Conservation (phyloP, 2,329 filamentous ascomycete genomes). For the Cordyceps cateniannulata region DNA sequence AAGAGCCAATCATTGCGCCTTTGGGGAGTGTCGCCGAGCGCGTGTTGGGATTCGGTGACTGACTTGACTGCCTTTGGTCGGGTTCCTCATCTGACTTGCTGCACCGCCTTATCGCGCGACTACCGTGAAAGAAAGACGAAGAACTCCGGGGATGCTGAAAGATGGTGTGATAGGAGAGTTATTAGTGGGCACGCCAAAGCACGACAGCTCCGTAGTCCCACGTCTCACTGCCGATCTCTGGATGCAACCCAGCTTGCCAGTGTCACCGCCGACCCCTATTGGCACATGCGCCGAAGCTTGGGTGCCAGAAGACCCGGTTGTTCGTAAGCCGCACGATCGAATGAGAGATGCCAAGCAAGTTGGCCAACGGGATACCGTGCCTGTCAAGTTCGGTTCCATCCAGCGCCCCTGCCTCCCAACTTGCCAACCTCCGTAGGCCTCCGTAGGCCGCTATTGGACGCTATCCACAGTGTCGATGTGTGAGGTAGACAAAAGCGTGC, state of each 20-base stretch:
- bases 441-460: neutral
- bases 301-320: neutral
- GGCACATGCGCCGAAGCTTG: neutral
- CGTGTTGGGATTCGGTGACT: neutral
- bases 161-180: neutral
- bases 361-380: neutral
- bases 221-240: constrained; percentile 4
- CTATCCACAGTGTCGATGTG: neutral
- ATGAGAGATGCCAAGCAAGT: constrained; percentile 8
- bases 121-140: neutral
- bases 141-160: neutral
- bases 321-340: constrained; percentile 4
- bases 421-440: neutral
- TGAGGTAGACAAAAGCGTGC: neutral
- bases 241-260: neutral
- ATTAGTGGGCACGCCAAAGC: neutral
- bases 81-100: neutral
- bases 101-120: neutral
- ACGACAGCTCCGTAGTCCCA: neutral
- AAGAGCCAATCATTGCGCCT: constrained; percentile 3
- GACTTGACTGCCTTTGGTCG: too few relatives aligned
- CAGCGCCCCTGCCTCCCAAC: neutral
- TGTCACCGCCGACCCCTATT: neutral
- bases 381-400: neutral
- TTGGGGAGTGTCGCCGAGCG: constrained; percentile 1